Evolutionary conservation across 257 asterid species (phyloP).

Genomic region (Striga asiatica): DNA sequence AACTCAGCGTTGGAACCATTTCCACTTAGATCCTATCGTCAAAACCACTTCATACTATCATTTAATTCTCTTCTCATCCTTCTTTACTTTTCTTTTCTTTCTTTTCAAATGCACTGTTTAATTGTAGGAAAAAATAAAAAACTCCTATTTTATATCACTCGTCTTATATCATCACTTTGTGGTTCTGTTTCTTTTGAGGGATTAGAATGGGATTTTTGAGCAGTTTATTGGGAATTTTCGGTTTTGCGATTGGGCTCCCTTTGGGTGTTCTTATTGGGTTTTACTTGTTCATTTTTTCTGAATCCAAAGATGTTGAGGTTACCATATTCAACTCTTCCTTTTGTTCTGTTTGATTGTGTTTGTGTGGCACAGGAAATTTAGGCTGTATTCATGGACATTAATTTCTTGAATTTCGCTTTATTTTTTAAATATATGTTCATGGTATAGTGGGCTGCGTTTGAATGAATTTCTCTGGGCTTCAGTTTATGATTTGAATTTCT

Average conservation of each 20-base stretch:
- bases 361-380: no score
- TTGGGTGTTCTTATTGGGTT: conserved; percentile 66
- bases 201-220: conserved; percentile 53
- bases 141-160: no score
- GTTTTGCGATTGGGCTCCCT: conserved; percentile 56
- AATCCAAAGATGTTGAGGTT: conserved; percentile 52
- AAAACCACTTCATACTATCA: neutral
- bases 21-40: conserved; percentile 17
- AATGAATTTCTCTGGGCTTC: no score
- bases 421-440: neutral
- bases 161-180: no score
- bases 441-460: no score
- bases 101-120: neutral
- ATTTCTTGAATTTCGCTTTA: neutral
- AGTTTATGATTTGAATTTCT: no score
- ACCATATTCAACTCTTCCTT: neutral
- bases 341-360: neutral
- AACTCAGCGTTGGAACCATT: conserved; percentile 8
- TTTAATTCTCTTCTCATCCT: neutral
- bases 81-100: neutral
- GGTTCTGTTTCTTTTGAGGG: neutral
- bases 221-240: conserved; percentile 61
- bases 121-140: no score
- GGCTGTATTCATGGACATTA: no score
- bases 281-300: conserved; percentile 47